These are phyloP conservation scores for Tieghemostelium lacteum DNA, from an alignment of 78 protist genomes.

Conservation along the genomic window DNA sequence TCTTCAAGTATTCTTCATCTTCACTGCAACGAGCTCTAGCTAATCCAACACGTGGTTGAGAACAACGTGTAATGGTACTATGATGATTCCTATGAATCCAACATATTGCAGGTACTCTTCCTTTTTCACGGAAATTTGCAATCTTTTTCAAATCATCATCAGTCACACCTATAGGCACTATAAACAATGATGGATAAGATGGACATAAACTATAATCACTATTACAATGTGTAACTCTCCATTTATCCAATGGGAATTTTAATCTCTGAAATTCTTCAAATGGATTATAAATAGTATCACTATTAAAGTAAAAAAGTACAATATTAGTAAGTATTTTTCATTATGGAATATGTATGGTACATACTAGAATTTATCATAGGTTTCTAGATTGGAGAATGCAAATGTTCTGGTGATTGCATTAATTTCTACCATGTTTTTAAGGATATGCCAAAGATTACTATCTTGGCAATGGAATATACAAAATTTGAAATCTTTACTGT, in stretches of 20 bases:
- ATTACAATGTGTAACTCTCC: slow-evolving; percentile 84
- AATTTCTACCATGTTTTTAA: background rate
- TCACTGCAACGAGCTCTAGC: slow-evolving; percentile 73
- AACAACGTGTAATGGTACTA: slow-evolving; percentile 81
- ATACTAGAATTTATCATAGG: slow-evolving; percentile 29
- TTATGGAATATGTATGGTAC: background rate
- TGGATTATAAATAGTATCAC: slow-evolving; percentile 40
- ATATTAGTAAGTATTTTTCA: background rate
- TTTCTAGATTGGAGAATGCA: slow-evolving; percentile 55
- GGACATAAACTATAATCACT: slow-evolving; percentile 77
- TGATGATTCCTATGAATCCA: slow-evolving; percentile 80
- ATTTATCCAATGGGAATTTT: slow-evolving; percentile 62
- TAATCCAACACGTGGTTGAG: slow-evolving; percentile 75
- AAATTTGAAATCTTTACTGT: slow-evolving; percentile 41
- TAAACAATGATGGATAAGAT: slow-evolving; percentile 86
- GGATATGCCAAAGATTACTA: slow-evolving; percentile 4
- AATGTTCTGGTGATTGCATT: slow-evolving; percentile 4
- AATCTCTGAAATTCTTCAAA: slow-evolving; percentile 44
- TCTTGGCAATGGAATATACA: background rate
- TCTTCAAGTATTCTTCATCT: slow-evolving; percentile 59
- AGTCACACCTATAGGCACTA: slow-evolving; percentile 64
- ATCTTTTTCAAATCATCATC: slow-evolving; percentile 71
- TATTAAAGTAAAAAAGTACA: background rate
- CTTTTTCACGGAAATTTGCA: slow-evolving; percentile 81
- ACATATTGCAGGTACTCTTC: slow-evolving; percentile 88